phyloP scores from a whole-genome alignment of 805 yeast species.

The Candida xiaguanensis region DNA sequence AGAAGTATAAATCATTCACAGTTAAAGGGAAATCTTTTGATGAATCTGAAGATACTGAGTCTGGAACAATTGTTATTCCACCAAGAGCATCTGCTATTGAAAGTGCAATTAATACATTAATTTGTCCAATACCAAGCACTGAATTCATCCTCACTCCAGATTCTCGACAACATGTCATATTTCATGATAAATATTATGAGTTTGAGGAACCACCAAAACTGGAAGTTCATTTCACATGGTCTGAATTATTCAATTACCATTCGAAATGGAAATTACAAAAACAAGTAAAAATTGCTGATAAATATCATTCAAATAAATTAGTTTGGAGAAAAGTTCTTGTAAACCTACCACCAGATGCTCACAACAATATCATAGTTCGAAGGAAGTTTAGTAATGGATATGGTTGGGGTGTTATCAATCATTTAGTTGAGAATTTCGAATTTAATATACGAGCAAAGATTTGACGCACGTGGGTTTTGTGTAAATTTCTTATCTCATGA shows the following conservation, averaged over 20 bases:
- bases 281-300: slow-evolving; percentile 39
- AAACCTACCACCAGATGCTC: slow-evolving; percentile 44
- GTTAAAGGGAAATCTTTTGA: slow-evolving; percentile 20
- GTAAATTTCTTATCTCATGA: background rate
- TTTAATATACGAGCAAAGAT: background rate
- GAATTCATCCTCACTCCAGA: slow-evolving; percentile 31
- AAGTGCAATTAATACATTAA: slow-evolving; percentile 36
- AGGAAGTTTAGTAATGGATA: slow-evolving; percentile 42
- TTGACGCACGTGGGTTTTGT: background rate
- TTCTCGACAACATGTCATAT: slow-evolving; percentile 32
- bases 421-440: slow-evolving; percentile 21
- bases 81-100: slow-evolving; percentile 43
- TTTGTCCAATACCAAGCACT: slow-evolving; percentile 38
- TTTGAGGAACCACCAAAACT: slow-evolving; percentile 24
- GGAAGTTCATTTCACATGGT: slow-evolving; percentile 15
- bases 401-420: slow-evolving; percentile 47
- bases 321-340: slow-evolving; percentile 45
- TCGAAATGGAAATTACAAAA: slow-evolving; percentile 33
- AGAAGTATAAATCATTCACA: slow-evolving; percentile 17
- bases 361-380: slow-evolving; percentile 42
- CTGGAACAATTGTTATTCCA: slow-evolving; percentile 35
- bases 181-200: slow-evolving; percentile 41
- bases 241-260: slow-evolving; percentile 19
- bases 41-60: slow-evolving; percentile 2
- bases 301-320: slow-evolving; percentile 33